Evolutionary conservation across 2,329 filamentous ascomycete genomes (phyloP).

Genomic region (Ustilaginoidea virens): DNA sequence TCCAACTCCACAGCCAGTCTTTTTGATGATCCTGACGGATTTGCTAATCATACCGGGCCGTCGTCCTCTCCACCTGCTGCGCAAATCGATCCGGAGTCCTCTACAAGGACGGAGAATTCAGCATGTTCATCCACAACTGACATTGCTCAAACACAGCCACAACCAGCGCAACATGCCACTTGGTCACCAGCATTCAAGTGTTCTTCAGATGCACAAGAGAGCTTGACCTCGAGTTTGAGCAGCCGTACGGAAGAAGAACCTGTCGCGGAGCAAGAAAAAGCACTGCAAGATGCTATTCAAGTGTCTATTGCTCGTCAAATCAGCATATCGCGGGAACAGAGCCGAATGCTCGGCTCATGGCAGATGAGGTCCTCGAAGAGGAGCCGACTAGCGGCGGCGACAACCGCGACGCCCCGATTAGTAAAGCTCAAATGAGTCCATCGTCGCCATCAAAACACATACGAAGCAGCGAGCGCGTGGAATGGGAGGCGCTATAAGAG

Average conservation of each 20-base stretch:
- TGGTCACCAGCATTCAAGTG: background rate
- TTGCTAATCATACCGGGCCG: background rate
- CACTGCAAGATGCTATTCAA: conserved; percentile 40
- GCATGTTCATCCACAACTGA: no score
- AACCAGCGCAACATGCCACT: background rate
- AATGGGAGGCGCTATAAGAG: conserved; percentile 30
- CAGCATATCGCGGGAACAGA: conserved; percentile 46
- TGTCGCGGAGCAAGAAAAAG: conserved; percentile 11
- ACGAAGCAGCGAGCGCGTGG: conserved; percentile 37
- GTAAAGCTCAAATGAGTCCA: conserved; percentile 20
- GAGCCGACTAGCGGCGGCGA: conserved; percentile 17
- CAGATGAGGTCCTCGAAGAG: conserved; percentile 13
- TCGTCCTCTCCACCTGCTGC: background rate
- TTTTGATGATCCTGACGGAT: background rate
- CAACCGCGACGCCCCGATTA: conserved; percentile 29
- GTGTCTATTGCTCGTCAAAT: conserved; percentile 55
- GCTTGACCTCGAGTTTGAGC: background rate
- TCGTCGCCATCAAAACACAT: conserved; percentile 19
- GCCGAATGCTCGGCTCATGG: conserved; percentile 41
- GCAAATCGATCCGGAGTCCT: background rate
- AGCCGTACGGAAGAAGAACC: conserved; percentile 1
- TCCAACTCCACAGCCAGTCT: conserved; percentile 3
- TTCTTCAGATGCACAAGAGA: background rate
- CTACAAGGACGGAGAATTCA: background rate
- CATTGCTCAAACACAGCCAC: no score